These are phyloP conservation scores for Tetrapisispora namnaoensis DNA, from an alignment of 805 yeast genomes.

Conservation along the genomic window DNA sequence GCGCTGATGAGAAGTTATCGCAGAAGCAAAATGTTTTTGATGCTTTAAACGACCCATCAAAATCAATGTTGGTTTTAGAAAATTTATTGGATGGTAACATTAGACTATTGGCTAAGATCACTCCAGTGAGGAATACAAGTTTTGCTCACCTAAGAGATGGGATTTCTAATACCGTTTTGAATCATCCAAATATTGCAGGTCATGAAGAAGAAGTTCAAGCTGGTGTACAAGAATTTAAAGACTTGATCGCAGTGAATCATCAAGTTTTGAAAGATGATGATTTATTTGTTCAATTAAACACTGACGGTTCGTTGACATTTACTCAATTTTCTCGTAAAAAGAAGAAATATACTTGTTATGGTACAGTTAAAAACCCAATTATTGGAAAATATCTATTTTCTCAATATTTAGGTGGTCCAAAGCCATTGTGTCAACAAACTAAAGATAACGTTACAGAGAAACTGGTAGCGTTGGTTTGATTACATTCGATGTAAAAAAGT, in stretches of 20 bases:
- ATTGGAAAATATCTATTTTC: constrained; percentile 60
- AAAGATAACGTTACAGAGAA: constrained; percentile 18
- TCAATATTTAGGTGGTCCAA: constrained; percentile 61
- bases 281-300: constrained; percentile 45
- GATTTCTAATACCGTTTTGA: constrained; percentile 65
- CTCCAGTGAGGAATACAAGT: constrained; percentile 86
- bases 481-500: background rate
- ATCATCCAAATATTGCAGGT: constrained; percentile 50
- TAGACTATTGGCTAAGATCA: constrained; percentile 61
- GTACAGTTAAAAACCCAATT: constrained; percentile 50
- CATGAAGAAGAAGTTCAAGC: constrained; percentile 37
- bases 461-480: constrained; percentile 11
- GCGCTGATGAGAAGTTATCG: constrained; percentile 23
- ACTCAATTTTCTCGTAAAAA: constrained; percentile 35
- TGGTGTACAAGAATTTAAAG: constrained; percentile 61
- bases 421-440: constrained; percentile 24
- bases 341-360: constrained; percentile 36
- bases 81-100: constrained; percentile 50
- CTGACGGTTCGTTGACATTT: constrained; percentile 39
- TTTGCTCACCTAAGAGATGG: constrained; percentile 87
- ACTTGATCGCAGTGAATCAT: constrained; percentile 52
- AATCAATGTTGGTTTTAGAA: constrained; percentile 45
- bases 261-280: constrained; percentile 69
- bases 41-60: constrained; percentile 42
- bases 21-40: constrained; percentile 33